A percentile compares a stretch with the other conserved stretches of the same genome.
Evolutionary conservation across 202 grass and related monocot species (phyloP).

Genomic region (Carex arenaria): DNA sequence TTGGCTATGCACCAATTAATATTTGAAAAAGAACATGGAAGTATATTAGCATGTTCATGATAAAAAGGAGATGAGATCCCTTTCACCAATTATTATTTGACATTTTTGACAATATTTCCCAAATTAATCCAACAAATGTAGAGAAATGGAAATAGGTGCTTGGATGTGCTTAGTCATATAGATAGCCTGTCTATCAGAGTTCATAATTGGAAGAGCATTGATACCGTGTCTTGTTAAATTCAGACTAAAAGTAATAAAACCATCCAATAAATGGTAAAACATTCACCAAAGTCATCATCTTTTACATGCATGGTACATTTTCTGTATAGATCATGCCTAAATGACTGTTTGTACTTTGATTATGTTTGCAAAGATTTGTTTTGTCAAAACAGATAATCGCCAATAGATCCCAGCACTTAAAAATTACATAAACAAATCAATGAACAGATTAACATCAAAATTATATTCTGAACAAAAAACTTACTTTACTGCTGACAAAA

Average conservation of each 20-base stretch:
- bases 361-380: background rate
- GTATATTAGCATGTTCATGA: background rate
- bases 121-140: background rate
- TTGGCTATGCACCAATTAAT: background rate
- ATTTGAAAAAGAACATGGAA: background rate
- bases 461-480: slow-evolving; percentile 14
- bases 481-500: slow-evolving; percentile 82
- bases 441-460: background rate
- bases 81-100: background rate
- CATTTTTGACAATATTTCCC: background rate
- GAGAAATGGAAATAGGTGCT: background rate
- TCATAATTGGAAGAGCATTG: background rate
- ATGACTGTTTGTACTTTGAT: background rate
- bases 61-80: slow-evolving; percentile 1
- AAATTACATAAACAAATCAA: background rate
- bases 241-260: background rate
- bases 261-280: background rate
- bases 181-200: background rate
- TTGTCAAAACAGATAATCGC: slow-evolving; percentile 7
- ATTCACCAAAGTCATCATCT: background rate
- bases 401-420: slow-evolving; percentile 16
- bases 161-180: background rate
- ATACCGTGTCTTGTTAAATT: background rate
- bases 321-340: background rate
- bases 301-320: background rate